Conservation (phyloP, 345 rosid species). For the Lagerstroemia speciosa region DNA sequence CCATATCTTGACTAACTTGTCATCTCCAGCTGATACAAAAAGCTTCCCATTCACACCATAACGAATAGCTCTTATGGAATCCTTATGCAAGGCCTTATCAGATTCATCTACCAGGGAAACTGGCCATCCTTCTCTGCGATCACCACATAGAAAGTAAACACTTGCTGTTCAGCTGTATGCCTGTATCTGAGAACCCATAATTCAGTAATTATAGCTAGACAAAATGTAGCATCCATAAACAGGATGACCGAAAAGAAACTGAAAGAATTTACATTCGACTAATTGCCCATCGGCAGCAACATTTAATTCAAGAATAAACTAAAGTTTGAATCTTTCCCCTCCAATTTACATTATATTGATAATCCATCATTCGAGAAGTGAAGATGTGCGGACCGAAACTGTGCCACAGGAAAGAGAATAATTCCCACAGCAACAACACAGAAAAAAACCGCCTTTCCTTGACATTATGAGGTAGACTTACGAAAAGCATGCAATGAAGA, state of each 20-base stretch:
- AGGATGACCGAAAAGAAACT: no score
- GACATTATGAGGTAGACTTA: neutral
- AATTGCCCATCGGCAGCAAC: neutral
- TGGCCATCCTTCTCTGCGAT: slow-evolving; percentile 38
- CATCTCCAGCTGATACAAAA: slow-evolving; percentile 85
- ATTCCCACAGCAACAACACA: neutral
- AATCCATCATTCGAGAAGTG: neutral
- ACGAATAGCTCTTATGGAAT: slow-evolving; percentile 76
- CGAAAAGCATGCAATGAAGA: neutral
- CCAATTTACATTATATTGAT: neutral
- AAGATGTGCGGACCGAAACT: no score
- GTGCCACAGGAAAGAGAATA: neutral
- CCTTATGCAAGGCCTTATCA: slow-evolving; percentile 40
- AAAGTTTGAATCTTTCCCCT: neutral
- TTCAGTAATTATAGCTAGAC: neutral
- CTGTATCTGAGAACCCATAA: neutral
- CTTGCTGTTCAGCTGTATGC: neutral
- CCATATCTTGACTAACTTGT: slow-evolving; percentile 89
- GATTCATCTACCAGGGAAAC: slow-evolving; percentile 59
- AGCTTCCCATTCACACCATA: slow-evolving; percentile 61
- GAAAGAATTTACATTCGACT: neutral
- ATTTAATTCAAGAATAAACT: neutral
- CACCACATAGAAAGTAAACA: slow-evolving; percentile 6
- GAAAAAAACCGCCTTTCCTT: neutral
- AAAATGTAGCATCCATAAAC: neutral